phyloP scores from a whole-genome alignment of 2,329 filamentous ascomycete species.

The Pseudomassariella vexata region DNA sequence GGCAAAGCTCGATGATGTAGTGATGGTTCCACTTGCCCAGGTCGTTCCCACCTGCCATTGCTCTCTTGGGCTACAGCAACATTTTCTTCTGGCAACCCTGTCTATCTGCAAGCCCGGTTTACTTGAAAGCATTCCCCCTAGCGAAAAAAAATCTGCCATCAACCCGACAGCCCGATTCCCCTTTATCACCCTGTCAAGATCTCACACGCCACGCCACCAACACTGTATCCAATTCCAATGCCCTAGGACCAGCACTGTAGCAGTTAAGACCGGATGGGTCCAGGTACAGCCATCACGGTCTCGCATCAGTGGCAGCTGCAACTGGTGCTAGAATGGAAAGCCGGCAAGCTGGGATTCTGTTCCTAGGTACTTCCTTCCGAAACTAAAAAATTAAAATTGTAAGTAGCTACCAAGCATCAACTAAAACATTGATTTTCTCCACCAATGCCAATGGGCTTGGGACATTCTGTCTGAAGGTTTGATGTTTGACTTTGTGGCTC shows the following conservation, averaged over 20 bases:
- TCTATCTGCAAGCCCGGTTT: neutral
- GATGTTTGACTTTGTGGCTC: too few relatives aligned
- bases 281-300: too few relatives aligned
- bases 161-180: neutral
- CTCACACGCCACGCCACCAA: neutral
- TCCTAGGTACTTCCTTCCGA: too few relatives aligned
- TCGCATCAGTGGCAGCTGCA: too few relatives aligned
- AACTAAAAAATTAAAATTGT: too few relatives aligned
- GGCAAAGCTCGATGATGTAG: constrained; percentile 20
- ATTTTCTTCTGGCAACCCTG: constrained; percentile 1
- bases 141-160: neutral
- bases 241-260: neutral
- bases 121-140: neutral
- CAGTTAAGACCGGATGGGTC: too few relatives aligned
- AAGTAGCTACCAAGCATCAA: too few relatives aligned
- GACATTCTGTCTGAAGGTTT: too few relatives aligned
- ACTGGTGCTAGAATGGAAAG: too few relatives aligned
- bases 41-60: constrained; percentile 12
- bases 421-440: too few relatives aligned
- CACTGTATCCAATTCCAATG: neutral
- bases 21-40: constrained; percentile 17
- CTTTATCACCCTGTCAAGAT: neutral
- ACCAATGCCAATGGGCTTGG: too few relatives aligned
- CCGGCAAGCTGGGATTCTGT: too few relatives aligned
- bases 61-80: neutral